Conservation (phyloP, 108 stramenopile species). For the Nitzschia sp. region DNA sequence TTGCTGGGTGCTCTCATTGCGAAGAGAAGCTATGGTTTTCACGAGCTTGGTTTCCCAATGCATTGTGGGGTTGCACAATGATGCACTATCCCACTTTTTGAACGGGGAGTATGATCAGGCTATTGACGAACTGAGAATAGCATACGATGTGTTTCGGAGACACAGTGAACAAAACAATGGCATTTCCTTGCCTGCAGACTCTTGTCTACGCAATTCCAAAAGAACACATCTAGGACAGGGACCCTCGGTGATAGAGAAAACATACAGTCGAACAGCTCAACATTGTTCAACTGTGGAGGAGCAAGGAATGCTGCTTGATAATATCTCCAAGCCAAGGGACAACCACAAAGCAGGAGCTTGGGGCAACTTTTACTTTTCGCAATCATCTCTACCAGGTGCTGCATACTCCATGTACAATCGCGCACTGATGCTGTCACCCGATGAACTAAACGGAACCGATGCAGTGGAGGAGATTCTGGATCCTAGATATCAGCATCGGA, state of each 20-base stretch:
- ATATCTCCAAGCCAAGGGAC: neutral
- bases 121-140: neutral
- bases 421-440: slow-evolving; percentile 10
- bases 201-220: no score
- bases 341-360: no score
- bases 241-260: no score
- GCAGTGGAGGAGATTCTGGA: neutral
- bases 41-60: neutral
- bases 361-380: neutral
- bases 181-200: no score
- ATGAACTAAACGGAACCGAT: slow-evolving; percentile 1
- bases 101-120: slow-evolving; percentile 16
- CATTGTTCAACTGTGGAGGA: neutral
- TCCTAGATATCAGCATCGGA: slow-evolving; percentile 7
- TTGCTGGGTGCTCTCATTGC: no score
- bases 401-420: slow-evolving; percentile 25
- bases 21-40: no score
- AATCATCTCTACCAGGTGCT: slow-evolving; percentile 1
- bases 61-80: slow-evolving; percentile 13
- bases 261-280: neutral
- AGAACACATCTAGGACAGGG: no score
- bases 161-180: neutral
- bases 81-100: slow-evolving; percentile 14
- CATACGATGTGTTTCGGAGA: slow-evolving; percentile 8
- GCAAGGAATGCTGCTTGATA: neutral